These are phyloP conservation scores for Rhodotorula mucilaginosa DNA, from an alignment of 1,284 basidiomycete genomes.

Conservation along the genomic window DNA sequence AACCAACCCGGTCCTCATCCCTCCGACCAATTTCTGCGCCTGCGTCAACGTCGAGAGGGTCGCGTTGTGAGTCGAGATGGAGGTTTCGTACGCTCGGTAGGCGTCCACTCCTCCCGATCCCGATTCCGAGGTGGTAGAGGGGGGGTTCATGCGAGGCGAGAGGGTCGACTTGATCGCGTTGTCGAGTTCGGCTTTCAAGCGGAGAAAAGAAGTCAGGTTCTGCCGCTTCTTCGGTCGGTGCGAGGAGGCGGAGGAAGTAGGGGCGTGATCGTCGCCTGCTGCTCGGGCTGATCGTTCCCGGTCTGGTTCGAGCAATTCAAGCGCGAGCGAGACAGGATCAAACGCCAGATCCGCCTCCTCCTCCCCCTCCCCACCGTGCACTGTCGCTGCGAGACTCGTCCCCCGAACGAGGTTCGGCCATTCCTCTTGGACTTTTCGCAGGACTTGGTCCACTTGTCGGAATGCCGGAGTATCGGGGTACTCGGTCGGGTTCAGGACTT, in stretches of 20 bases:
- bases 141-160: conserved; percentile 59
- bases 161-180: conserved; percentile 76
- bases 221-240: conserved; percentile 53
- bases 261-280: conserved; percentile 34
- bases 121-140: conserved; percentile 2
- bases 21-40: conserved; percentile 61
- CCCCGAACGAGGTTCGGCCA: conserved; percentile 85
- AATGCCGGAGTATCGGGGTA: conserved; percentile 46
- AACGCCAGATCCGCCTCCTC: conserved; percentile 53
- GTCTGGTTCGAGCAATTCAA: conserved; percentile 71
- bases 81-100: conserved; percentile 86
- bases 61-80: conserved; percentile 79
- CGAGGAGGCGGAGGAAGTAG: neutral
- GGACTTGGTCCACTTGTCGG: conserved; percentile 53
- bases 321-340: conserved; percentile 83
- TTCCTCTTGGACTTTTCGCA: conserved; percentile 79
- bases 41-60: conserved; percentile 73
- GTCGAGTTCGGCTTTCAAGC: conserved; percentile 71
- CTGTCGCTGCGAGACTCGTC: conserved; percentile 18
- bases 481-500: conserved; percentile 22
- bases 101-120: conserved; percentile 57
- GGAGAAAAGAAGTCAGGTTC: conserved; percentile 69
- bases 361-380: conserved; percentile 7
- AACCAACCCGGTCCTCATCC: conserved; percentile 85
- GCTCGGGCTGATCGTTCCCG: too few relatives aligned